Evolutionary conservation across 2,329 filamentous ascomycete genomes (phyloP).

Genomic region (Waltergamsia citrina): DNA sequence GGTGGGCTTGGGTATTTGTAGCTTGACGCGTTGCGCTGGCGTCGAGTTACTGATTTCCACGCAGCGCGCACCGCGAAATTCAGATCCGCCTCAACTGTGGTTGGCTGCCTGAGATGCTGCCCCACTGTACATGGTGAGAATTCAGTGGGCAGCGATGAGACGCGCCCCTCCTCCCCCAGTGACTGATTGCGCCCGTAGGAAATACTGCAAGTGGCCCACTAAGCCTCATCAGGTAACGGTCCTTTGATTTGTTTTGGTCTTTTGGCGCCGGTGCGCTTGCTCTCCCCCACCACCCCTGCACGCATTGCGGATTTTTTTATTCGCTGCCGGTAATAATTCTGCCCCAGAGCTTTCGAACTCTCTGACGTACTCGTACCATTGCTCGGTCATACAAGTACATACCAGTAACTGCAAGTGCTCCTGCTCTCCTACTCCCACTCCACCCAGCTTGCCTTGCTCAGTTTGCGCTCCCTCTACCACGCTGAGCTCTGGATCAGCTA

Average conservation of each 20-base stretch:
- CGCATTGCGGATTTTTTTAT: background rate
- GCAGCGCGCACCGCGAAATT: background rate
- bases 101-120: background rate
- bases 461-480: too few species aligned
- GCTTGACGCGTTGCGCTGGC: conserved; percentile 41
- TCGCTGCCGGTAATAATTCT: too few species aligned
- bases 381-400: too few species aligned
- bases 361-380: too few species aligned
- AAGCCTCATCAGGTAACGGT: background rate
- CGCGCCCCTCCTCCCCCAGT: background rate
- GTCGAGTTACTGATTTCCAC: conserved; percentile 48
- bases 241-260: background rate
- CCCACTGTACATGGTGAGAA: conserved; percentile 1
- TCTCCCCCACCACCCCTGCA: background rate
- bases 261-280: background rate
- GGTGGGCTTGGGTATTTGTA: conserved; percentile 50
- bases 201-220: too few species aligned
- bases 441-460: too few species aligned
- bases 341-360: too few species aligned
- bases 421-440: too few species aligned
- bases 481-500: too few species aligned
- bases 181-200: too few species aligned
- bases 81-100: background rate
- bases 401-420: too few species aligned
- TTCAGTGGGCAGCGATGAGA: background rate